Conservation (phyloP, 345 rosid genomes). For the Gossypium herbaceum region DNA sequence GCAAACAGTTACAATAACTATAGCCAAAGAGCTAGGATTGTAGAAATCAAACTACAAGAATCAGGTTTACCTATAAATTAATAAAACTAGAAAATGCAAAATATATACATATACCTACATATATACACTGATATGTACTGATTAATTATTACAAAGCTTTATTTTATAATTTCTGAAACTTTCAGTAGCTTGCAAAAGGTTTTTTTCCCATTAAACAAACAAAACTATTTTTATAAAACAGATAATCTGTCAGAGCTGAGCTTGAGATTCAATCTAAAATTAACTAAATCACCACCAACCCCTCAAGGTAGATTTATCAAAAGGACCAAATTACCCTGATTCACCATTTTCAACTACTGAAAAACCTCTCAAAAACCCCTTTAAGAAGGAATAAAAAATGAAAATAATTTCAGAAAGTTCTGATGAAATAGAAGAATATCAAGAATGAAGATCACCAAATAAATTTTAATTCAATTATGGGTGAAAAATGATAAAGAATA, state of each 20-base stretch:
- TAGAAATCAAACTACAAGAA: background rate
- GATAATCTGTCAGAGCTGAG: conserved; percentile 13
- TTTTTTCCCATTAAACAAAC: background rate
- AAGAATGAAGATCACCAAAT: background rate
- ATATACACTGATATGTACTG: background rate
- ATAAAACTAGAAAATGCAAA: background rate
- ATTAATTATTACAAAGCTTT: background rate
- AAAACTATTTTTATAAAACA: background rate
- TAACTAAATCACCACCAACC: background rate
- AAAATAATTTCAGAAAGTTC: background rate
- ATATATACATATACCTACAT: no score
- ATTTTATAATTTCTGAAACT: background rate
- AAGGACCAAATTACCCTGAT: conserved; percentile 17
- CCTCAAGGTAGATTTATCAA: background rate
- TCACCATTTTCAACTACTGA: conserved; percentile 22
- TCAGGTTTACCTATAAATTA: background rate
- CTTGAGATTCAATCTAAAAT: conserved; percentile 23
- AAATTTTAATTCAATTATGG: background rate
- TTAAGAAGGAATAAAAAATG: background rate
- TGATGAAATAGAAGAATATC: background rate
- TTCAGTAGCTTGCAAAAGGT: background rate
- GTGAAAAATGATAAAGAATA: background rate
- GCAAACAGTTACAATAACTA: background rate
- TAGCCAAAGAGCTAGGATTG: background rate
- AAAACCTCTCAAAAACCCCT: conserved; percentile 19